Base-by-base conservation (phyloP, 1,284 basidiomycete species). In the Schizopora paradoxa region DNA sequence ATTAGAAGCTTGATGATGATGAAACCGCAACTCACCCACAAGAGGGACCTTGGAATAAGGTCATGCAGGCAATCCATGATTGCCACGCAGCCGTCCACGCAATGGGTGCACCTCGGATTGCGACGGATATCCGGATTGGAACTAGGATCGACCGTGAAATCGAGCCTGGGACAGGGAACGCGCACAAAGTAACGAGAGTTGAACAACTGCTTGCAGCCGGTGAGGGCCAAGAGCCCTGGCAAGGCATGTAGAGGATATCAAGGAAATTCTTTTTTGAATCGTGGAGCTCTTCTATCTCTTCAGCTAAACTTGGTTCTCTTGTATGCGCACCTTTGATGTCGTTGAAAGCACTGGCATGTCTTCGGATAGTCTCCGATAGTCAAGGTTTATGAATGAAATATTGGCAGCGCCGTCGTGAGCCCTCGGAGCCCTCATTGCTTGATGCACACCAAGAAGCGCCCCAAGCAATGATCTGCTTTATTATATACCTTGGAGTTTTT, bases 81-180 rank as follows among this genome's bases (percentile, higher is more conserved):
- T 94, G 91, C 58, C 92, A 96, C 60, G 76, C 75, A 16, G 92
- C 91, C 0, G 86, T 95, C 0, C 92, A 95, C 58, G 79, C 76
- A 1, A 74, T 76, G 58, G 87, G 86, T 26, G 78, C 78, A 1
- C 77, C 77, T 16, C 77, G 87, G 36, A 72, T 87, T 32, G 82
- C 88, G 19, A 92, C 91, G 5, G 92, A 96, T 64, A 87, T 96
- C 49, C 84, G 92, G 23, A 93, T 96, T 47, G 92, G 92, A 34
- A 96, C 92, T 0, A 78, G 92, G 34, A 74, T 76, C 14, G 91
- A 94, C 65, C 75, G 80, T 44, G 66, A 75, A 23, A 75, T 84
- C 28, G 63, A 62, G 2, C 68, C 71, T 2, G 91, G 87, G 5
- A 70, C 74, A 35, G 89, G 81, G 3, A 94, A 94, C 55, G 77